phyloP scores from a whole-genome alignment of 495 filamentous ascomycete species.

The Penicillium cosmopolitanum region DNA sequence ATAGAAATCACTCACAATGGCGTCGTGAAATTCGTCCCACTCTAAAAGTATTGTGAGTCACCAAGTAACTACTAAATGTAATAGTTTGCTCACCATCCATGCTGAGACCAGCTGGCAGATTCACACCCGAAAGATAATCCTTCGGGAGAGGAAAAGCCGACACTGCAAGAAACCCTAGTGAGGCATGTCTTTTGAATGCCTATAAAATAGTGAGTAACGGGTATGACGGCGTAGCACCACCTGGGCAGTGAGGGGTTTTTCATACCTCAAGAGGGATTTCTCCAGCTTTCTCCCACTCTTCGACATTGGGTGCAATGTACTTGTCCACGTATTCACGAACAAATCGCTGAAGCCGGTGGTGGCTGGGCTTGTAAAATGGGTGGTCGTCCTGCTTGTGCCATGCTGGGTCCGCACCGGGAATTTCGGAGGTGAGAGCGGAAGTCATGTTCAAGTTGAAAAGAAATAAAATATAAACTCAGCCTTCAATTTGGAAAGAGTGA shows the following conservation, averaged over 20 bases:
- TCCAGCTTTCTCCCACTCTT: conserved; percentile 57
- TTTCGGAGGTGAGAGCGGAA: conserved; percentile 16
- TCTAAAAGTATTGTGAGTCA: background rate
- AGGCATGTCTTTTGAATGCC: conserved; percentile 20
- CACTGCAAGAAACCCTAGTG: conserved; percentile 19
- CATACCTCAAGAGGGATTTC: conserved; percentile 14
- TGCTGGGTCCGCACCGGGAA: conserved; percentile 20
- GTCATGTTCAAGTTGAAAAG: conserved; percentile 14
- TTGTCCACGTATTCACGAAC: conserved; percentile 67
- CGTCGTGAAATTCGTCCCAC: background rate
- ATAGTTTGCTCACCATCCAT: conserved; percentile 13
- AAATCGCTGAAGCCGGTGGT: conserved; percentile 63
- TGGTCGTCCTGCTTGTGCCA: conserved; percentile 17
- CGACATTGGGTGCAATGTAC: conserved; percentile 65
- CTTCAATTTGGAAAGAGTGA: background rate
- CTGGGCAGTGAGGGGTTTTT: background rate
- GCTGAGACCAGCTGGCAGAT: conserved; percentile 17
- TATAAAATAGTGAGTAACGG: conserved; percentile 5
- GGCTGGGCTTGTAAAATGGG: conserved; percentile 72
- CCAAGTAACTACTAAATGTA: background rate
- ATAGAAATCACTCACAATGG: background rate
- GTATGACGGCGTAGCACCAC: background rate
- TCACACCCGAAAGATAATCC: conserved; percentile 16
- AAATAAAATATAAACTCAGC: background rate
- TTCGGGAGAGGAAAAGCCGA: conserved; percentile 20